Evolutionary conservation across 148 eudicot species (phyloP), one percentile per base, ranked within the genome.

Genomic region (Euryodendron excelsum): DNA sequence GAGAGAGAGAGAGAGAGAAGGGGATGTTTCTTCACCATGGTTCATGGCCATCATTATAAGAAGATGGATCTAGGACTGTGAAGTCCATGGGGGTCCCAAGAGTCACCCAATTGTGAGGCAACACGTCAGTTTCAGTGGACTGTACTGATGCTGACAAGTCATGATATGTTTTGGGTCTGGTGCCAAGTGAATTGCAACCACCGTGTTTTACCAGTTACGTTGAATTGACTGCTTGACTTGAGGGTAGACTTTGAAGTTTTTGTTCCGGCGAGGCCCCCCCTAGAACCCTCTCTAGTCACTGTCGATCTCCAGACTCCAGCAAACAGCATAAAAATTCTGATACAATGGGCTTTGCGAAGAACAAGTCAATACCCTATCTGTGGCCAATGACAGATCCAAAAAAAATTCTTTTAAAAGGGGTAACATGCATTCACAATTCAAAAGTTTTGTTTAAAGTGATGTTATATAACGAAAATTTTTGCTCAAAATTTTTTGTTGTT

Each of bases 131-230:
- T 67, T 77, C 79, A 15, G 21, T 15, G 34, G 20, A 21, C 73
- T 77, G 79, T 61, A 14, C 17, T 36, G 74, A 68, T 25, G 66
- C 53, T 77, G 65, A 68, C 80, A 33, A 28, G 74, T 37, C 36
- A 48, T 1, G 9, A 0, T 25, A 0, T 10, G 52, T 4, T n/a
- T 39, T 66, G 9, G 52, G 50, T 23, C 21, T 5, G 2, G 28
- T 2, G 31, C 37, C 13, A n/a, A n/a, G n/a, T 11, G 3, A 21
- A 1, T 34, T 13, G 13, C 39, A 41, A 0, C 17, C 50, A 41
- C 3, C 72, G 72, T 36, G 69, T 41, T 68, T 68, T n/a, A 23
- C 72, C 33, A 41, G 31, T 11, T 12, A 62, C 2, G 1, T 17
- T 13, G 17, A 39, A n/a, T n/a, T 39, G 52, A 41, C 21, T 36